Percentiles rank a stretch among this genome's conserved stretches.
Evolutionary conservation across 805 yeast genomes (phyloP).

Genomic region (Candida germanica): DNA sequence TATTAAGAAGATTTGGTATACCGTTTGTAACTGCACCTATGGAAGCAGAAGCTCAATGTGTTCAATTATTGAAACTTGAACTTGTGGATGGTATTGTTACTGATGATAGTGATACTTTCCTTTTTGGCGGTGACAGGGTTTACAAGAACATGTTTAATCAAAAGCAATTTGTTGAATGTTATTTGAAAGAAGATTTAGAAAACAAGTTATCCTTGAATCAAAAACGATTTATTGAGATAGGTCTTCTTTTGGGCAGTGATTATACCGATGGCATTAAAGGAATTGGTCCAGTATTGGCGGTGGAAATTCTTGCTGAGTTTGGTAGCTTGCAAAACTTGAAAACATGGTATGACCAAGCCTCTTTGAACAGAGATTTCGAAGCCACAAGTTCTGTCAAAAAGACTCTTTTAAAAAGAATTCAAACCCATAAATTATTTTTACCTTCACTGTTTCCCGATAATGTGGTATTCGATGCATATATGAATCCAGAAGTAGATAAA

Average conservation of each 20-base stretch:
- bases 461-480: slow-evolving; percentile 69
- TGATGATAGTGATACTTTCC: slow-evolving; percentile 94
- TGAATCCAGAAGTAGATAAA: slow-evolving; percentile 77
- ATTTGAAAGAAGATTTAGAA: slow-evolving; percentile 56
- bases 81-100: slow-evolving; percentile 94
- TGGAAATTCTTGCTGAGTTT: slow-evolving; percentile 88
- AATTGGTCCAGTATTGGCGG: slow-evolving; percentile 88
- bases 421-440: slow-evolving; percentile 50
- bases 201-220: slow-evolving; percentile 64
- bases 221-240: slow-evolving; percentile 69
- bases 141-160: slow-evolving; percentile 95
- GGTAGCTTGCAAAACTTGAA: slow-evolving; percentile 42
- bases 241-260: slow-evolving; percentile 86
- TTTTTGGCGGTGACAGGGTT: slow-evolving; percentile 82
- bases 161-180: slow-evolving; percentile 86
- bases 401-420: slow-evolving; percentile 55
- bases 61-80: slow-evolving; percentile 61
- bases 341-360: slow-evolving; percentile 55
- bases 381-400: slow-evolving; percentile 49
- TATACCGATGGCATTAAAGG: slow-evolving; percentile 92
- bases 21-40: slow-evolving; percentile 95
- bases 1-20: slow-evolving; percentile 83
- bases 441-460: slow-evolving; percentile 68
- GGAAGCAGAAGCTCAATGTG: slow-evolving; percentile 99
- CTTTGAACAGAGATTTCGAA: slow-evolving; percentile 38